Conservation (phyloP, 2,329 filamentous ascomycete genomes). For the Cladophialophora exuberans region DNA sequence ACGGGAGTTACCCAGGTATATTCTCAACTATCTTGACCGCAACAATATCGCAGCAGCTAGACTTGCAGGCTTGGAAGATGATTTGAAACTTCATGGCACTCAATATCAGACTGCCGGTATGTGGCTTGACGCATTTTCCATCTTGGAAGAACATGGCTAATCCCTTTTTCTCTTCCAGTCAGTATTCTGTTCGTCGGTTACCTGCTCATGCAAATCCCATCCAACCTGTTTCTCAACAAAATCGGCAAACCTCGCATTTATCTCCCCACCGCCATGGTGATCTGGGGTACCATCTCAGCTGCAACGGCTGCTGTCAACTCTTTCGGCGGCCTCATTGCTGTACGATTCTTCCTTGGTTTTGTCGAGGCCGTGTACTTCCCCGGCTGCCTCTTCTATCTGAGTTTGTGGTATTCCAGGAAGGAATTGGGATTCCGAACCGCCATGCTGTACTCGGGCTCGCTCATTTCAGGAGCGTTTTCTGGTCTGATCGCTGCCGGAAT, state of each 20-base stretch:
- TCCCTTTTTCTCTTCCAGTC: constrained; percentile 38
- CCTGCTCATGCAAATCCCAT: constrained; percentile 58
- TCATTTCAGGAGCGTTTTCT: constrained; percentile 73
- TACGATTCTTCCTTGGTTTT: constrained; percentile 47
- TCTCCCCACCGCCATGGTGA: constrained; percentile 43
- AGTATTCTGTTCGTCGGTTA: constrained; percentile 62
- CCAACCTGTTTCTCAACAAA: constrained; percentile 39
- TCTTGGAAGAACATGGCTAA: background rate
- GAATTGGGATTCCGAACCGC: constrained; percentile 49
- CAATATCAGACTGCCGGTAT: constrained; percentile 36
- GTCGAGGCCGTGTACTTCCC: constrained; percentile 57
- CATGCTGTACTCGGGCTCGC: constrained; percentile 53
- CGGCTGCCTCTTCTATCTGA: constrained; percentile 52
- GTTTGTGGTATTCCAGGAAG: constrained; percentile 47
- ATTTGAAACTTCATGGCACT: constrained; percentile 39
- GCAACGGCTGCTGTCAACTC: constrained; percentile 43
- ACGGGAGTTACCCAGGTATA: constrained; percentile 60
- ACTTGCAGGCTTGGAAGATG: constrained; percentile 55
- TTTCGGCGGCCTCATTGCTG: constrained; percentile 45
- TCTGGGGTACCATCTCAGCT: constrained; percentile 42
- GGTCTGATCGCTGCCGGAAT: constrained; percentile 69
- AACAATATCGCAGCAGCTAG: constrained; percentile 62
- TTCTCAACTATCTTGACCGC: constrained; percentile 71
- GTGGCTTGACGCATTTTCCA: constrained; percentile 28
- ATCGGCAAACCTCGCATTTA: constrained; percentile 51